Evolutionary conservation across 169 alveolate genomes (phyloP), one percentile per base, ranked within the genome.

Genomic region (Plasmodium falciparum): DNA sequence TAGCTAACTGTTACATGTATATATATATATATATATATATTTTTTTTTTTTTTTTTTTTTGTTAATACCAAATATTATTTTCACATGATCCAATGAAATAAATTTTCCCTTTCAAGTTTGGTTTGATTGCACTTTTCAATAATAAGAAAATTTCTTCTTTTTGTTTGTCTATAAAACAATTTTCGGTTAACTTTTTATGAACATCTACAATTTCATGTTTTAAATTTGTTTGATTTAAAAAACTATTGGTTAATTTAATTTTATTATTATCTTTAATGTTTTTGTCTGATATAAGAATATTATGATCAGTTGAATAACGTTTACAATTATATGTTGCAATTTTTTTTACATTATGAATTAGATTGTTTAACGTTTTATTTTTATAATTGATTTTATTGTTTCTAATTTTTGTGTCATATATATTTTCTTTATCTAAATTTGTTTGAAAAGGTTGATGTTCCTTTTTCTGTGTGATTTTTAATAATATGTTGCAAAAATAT

Each of bases 91-190:
- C 89, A 59, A 78, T 43, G 47, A 78, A 78, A 45, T 78, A 78
- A 52, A 78, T 78, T 78, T 78, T 78, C 15, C 89, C 89, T 61
- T 78, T 78, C 89, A 78, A 58, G 29, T 78, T 78, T 45, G 89
- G 89, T 52, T 26, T 65, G 13, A 78, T 78, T 65, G 89, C 89
- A 52, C 76, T 78, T 65, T 52, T 78, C 52, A 78, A 15, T 43
- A 78, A 70, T 49, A 65, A 65, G 67, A 65, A 78, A 49, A 78
- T 78, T 78, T 78, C 89, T n/a, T 78, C 89, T 66, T 78, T 78
- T 52, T 70, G 65, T 58, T 78, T 63, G 49, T 78, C 78, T 45
- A 78, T 78, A 58, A 78, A 78, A 58, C 72, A 78, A 78, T 78
- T 70, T 45, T 67, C 78, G n/a, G 74, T 78, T 59, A 78, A 61